phyloP scores from a whole-genome alignment of 805 yeast genomes.

The Trichomonascus vanleenenianus region DNA sequence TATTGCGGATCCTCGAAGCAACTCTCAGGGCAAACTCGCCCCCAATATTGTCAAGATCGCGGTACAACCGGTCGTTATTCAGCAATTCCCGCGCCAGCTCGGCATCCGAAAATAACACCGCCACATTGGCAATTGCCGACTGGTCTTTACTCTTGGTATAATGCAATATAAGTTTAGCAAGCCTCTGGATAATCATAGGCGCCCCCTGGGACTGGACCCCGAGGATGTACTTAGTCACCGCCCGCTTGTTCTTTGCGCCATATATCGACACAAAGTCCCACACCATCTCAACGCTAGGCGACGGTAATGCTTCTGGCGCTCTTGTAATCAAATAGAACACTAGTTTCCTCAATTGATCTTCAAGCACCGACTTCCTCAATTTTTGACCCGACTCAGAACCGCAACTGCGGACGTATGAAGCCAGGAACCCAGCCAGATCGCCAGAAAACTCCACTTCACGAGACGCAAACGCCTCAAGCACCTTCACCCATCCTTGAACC shows the following conservation, averaged over 20 bases:
- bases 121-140: slow-evolving; percentile 1
- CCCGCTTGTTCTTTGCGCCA: slow-evolving; percentile 17
- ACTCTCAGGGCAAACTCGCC: slow-evolving; percentile 7
- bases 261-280: slow-evolving; percentile 21
- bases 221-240: not conserved
- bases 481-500: slow-evolving; percentile 4
- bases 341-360: not conserved
- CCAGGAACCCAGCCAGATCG: slow-evolving; percentile 1
- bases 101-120: slow-evolving; percentile 7
- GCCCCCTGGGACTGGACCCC: not conserved
- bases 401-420: not conserved
- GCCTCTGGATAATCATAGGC: slow-evolving; percentile 2
- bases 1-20: slow-evolving; percentile 2
- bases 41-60: slow-evolving; percentile 7
- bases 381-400: not conserved
- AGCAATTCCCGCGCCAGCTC: slow-evolving; percentile 1
- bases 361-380: not conserved
- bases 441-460: not conserved
- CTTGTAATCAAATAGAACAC: not conserved
- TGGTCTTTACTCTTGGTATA: not conserved
- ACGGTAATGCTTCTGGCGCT: not conserved
- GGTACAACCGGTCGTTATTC: slow-evolving; percentile 11
- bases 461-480: not conserved
- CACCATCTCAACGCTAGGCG: slow-evolving; percentile 18
- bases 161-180: slow-evolving; percentile 7